Conservation (phyloP, 306 rosid species). For the Malus sylvestris region DNA sequence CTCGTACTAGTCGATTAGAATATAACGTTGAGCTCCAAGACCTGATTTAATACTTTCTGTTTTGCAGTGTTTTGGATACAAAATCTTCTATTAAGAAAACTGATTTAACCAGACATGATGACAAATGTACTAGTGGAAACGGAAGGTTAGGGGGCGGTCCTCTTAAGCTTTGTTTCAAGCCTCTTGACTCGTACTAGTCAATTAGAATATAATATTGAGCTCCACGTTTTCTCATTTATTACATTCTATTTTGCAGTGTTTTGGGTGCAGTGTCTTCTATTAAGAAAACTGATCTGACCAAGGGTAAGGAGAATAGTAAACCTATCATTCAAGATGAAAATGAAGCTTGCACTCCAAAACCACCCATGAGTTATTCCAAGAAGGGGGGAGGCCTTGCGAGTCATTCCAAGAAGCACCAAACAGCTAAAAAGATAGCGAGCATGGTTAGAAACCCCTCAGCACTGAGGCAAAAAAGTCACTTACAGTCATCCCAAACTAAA, state of each 20-base stretch:
- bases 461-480: slow-evolving; percentile 35
- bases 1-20: not conserved
- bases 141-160: slow-evolving; percentile 21
- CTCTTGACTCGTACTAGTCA: not conserved
- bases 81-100: slow-evolving; percentile 19
- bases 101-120: slow-evolving; percentile 4
- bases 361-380: slow-evolving; percentile 43
- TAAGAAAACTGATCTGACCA: not conserved
- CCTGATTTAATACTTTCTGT: not conserved
- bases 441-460: slow-evolving; percentile 38
- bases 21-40: not conserved
- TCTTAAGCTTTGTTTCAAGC: not conserved
- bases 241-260: slow-evolving; percentile 13
- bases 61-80: slow-evolving; percentile 25
- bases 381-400: slow-evolving; percentile 20
- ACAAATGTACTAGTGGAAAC: slow-evolving; percentile 7
- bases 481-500: slow-evolving; percentile 37
- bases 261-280: slow-evolving; percentile 26
- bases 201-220: not conserved
- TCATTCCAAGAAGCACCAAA: slow-evolving; percentile 50
- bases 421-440: slow-evolving; percentile 44
- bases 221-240: not conserved
- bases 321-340: slow-evolving; percentile 28
- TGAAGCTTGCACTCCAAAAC: slow-evolving; percentile 66
- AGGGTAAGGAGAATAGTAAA: slow-evolving; percentile 9